Conservation (phyloP, 228 moss, liverwort and hornwort species). For the Sphagnum fallax region DNA sequence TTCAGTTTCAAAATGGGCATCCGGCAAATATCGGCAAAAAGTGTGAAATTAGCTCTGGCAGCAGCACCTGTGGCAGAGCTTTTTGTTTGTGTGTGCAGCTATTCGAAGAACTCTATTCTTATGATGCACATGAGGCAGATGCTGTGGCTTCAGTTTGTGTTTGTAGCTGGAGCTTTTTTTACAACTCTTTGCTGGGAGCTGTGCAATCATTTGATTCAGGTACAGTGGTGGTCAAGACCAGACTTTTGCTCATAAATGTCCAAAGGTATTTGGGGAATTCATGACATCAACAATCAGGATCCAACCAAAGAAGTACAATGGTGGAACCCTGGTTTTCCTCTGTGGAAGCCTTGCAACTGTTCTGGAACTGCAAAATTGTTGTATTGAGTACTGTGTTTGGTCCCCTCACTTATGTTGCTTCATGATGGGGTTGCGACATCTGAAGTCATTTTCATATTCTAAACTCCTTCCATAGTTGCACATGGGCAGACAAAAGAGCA, state of each 20-base stretch:
- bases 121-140: constrained; percentile 4
- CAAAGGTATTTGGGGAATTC: not conserved
- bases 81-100: constrained; percentile 24
- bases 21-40: constrained; percentile 29
- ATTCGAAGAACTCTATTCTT: constrained; percentile 17
- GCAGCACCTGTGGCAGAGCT: constrained; percentile 63
- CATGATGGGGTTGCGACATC: too few species aligned
- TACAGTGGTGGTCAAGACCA: constrained; percentile 4
- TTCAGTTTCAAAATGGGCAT: constrained; percentile 84
- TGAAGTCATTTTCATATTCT: not conserved
- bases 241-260: not conserved
- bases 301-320: too few species aligned
- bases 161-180: constrained; percentile 54
- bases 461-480: not conserved
- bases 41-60: constrained; percentile 58
- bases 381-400: too few species aligned
- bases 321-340: too few species aligned
- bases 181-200: constrained; percentile 71
- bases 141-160: constrained; percentile 56
- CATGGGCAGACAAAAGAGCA: not conserved
- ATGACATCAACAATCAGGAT: not conserved
- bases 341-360: too few species aligned
- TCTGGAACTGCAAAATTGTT: too few species aligned
- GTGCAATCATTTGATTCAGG: constrained; percentile 79
- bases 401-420: too few species aligned